phyloP scores from a whole-genome alignment of 805 yeast genomes.

The Isabelozyma rhagii region DNA sequence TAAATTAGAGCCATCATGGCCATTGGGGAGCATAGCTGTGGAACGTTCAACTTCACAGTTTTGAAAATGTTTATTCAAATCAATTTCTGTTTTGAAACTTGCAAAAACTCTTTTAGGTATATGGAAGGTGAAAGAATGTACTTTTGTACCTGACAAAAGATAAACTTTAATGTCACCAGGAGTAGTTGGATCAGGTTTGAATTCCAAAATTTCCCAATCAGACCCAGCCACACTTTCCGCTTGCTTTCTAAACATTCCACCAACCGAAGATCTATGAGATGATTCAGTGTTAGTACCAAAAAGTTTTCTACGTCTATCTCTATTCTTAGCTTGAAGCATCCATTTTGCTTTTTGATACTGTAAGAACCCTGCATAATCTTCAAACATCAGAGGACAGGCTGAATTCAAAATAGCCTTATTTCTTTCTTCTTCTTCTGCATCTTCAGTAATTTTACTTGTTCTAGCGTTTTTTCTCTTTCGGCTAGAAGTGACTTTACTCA shows the following conservation, averaged over 20 bases:
- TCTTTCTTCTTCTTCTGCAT: slow-evolving; percentile 45
- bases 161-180: slow-evolving; percentile 80
- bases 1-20: slow-evolving; percentile 50
- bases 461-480: slow-evolving; percentile 37
- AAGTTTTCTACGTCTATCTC: slow-evolving; percentile 67
- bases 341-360: slow-evolving; percentile 83
- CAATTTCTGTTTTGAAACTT: slow-evolving; percentile 51
- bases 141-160: slow-evolving; percentile 63
- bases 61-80: slow-evolving; percentile 38
- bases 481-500: slow-evolving; percentile 46
- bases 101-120: slow-evolving; percentile 74
- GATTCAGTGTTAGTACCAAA: slow-evolving; percentile 67
- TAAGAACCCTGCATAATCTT: slow-evolving; percentile 67
- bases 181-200: slow-evolving; percentile 46
- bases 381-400: slow-evolving; percentile 62
- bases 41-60: slow-evolving; percentile 58
- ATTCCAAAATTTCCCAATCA: slow-evolving; percentile 83
- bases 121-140: slow-evolving; percentile 70
- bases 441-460: slow-evolving; percentile 14
- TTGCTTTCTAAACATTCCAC: slow-evolving; percentile 67
- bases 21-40: slow-evolving; percentile 66
- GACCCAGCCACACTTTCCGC: slow-evolving; percentile 76
- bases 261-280: slow-evolving; percentile 57
- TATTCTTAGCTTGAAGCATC: slow-evolving; percentile 70
- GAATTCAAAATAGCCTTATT: slow-evolving; percentile 47